Evolutionary conservation across 2,329 filamentous ascomycete species (phyloP), one percentile per base, ranked within the genome.

Genomic region (Iodosphaeria phyllophila): DNA sequence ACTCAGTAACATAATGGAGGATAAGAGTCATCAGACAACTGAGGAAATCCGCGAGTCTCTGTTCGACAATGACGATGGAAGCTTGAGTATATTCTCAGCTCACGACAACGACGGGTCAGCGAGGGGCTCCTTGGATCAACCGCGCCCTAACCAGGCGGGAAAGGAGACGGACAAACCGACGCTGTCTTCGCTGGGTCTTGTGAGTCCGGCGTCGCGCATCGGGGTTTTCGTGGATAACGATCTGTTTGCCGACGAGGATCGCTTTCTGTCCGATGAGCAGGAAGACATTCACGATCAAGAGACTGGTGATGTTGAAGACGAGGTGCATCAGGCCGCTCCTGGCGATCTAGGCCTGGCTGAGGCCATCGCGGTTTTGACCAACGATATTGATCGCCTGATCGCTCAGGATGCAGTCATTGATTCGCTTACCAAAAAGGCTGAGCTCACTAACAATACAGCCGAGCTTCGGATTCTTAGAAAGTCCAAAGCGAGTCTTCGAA

Each of bases 191-290:
- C 54, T 98, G 3, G 89, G 89, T 0, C 64, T 98, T 5, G 80
- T 98, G 2, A 91, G 82, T 30, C 74, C 76, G 5, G 78, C 80
- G 9, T 82, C 79, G 10, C 74, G 82, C 13, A 83, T 84, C 30
- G 84, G 86, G 2, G 89, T 98, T 3, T 98, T 98, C 46, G 70
- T 79, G 5, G 79, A 92, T 35, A 79, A 95, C 42, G 82, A 95
- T 42, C 64, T 98, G 5, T 95, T 93, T 43, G 76, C 73, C 2
- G 86, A 95, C 34, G 80, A 92, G 40, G 70, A 79, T 39, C 83
- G 74, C 38, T 82, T 82, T 35, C 58, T 84, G 5, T 76, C 84
- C 26, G 86, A 93, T 37, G 83, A 92, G 39, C 72, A 75, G 26
- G 79, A 83, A 25, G 80, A 86, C 30, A 61, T 62, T 1, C 66